Percentiles rank a stretch among this genome's conserved stretches.
Conservation (phyloP, 768 basidiomycete species). For the Pleurotus tuber-regium region DNA sequence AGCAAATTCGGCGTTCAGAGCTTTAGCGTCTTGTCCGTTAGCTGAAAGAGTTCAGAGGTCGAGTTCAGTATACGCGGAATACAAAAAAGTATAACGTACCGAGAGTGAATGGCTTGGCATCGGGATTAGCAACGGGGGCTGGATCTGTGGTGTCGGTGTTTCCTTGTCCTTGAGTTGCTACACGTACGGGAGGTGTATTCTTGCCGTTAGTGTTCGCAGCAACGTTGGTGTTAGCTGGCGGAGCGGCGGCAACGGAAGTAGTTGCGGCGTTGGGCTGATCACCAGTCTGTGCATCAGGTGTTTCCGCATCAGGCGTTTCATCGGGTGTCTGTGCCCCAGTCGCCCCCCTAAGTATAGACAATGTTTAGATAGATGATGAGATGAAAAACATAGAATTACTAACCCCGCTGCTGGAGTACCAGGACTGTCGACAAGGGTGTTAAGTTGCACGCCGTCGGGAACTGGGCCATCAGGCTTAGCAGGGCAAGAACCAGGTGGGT, state of each 20-base stretch:
- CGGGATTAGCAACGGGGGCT: neutral
- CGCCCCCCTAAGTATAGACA: neutral
- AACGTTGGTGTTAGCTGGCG: neutral
- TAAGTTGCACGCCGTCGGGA: constrained; percentile 43
- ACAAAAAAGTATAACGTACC: neutral
- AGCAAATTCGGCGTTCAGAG: constrained; percentile 9
- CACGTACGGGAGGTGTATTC: neutral
- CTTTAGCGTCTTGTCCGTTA: constrained; percentile 16
- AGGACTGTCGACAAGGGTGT: constrained; percentile 34
- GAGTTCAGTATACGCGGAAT: neutral
- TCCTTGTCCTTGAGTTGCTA: constrained; percentile 2
- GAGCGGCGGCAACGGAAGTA: too few species aligned
- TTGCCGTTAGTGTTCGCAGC: neutral
- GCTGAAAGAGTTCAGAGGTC: neutral
- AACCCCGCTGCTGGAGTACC: constrained; percentile 14
- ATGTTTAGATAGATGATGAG: neutral
- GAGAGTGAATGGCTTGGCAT: constrained; percentile 3
- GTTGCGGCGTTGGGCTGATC: too few species aligned
- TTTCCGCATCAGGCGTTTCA: too few species aligned
- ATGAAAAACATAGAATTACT: neutral
- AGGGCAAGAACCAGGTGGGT: constrained; percentile 45
- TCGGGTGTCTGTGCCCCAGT: too few species aligned
- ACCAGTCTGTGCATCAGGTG: too few species aligned
- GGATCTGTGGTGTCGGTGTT: neutral
- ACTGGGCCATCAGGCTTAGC: constrained; percentile 41